Base-by-base conservation (phyloP, 129 eudicot genomes). In the Chrysanthemum seticuspe region DNA sequence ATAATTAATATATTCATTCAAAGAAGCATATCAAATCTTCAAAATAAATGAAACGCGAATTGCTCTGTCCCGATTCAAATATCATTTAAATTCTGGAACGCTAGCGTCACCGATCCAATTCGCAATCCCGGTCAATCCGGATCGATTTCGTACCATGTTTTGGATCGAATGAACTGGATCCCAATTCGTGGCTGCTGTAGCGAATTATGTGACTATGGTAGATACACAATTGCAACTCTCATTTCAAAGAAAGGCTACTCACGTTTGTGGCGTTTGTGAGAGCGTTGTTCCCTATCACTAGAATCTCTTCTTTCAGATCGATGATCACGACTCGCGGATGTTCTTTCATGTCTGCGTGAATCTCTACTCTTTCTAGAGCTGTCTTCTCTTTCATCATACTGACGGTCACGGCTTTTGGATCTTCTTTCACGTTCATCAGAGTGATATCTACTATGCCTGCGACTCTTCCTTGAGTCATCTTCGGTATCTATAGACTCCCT, bases 261-360 rank as follows among this genome's bases (percentile, higher is more conserved):
- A 11, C 66, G 77, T 76, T 67, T 85, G 61, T 81, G 81, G 56
- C 72, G 89, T 81, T 78, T 80, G 79, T 76, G 80, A 50, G 85
- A 80, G 18, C 79, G 82, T 12, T 73, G 36, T 40, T 78, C 84
- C 68, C 83, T 79, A 18, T 87, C 87, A 25, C 65, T 48, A 25
- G 80, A 82, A 61, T 71, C 74, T 71, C 79, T 76, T 10, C 48
- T 59, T 19, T 84, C 84, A 45, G 82, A 78, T 51, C 63, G 71
- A 59, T 21, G 70, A 66, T 85, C 82, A 18, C 25, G 74, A 29
- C 83, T 73, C 8, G 64, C 12, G 12, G 80, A 78, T 57, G 73
- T 81, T 80, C 74, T 85, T 16, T 83, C 88, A 70, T 50, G 83
- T 64, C 62, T 74, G 68, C 29, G 73, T 16, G 88, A 84, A 82